These are phyloP conservation scores for Aspergillus heteromorphus DNA, from an alignment of 495 filamentous ascomycete species.

Conservation along the genomic window DNA sequence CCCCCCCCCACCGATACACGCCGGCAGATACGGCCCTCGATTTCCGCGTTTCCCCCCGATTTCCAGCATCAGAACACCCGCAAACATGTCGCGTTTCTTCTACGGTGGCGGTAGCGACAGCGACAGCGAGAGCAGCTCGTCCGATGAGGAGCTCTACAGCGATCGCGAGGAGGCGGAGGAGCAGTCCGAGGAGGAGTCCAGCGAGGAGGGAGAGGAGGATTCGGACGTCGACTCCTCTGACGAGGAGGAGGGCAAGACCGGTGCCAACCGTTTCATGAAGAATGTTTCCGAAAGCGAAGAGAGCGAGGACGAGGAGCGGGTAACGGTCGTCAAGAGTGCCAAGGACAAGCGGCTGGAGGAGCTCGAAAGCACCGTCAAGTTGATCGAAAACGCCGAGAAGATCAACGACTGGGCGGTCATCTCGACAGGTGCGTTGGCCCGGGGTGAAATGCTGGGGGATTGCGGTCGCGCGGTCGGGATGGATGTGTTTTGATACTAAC, in stretches of 20 bases:
- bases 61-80: constrained; percentile 17
- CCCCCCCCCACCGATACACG: constrained; percentile 1
- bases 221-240: constrained; percentile 58
- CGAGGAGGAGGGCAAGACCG: constrained; percentile 58
- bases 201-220: constrained; percentile 54
- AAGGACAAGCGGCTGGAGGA: constrained; percentile 97
- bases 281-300: constrained; percentile 74
- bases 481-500: constrained; percentile 17
- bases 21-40: constrained; percentile 5
- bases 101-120: constrained; percentile 88
- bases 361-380: constrained; percentile 78
- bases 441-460: not conserved
- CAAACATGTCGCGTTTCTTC: constrained; percentile 84
- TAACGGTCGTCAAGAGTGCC: constrained; percentile 85
- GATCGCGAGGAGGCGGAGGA: constrained; percentile 64
- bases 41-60: constrained; percentile 17
- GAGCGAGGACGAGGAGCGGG: constrained; percentile 74
- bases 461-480: constrained; percentile 3
- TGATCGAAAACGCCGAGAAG: constrained; percentile 94
- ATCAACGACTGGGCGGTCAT: constrained; percentile 97
- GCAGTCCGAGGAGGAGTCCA: constrained; percentile 71
- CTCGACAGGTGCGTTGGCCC: constrained; percentile 62
- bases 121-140: constrained; percentile 57
- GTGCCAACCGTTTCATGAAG: constrained; percentile 74
- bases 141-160: constrained; percentile 87